These are phyloP conservation scores for Diaporthe nobilis DNA, from an alignment of 2,329 filamentous ascomycete genomes.

Conservation along the genomic window DNA sequence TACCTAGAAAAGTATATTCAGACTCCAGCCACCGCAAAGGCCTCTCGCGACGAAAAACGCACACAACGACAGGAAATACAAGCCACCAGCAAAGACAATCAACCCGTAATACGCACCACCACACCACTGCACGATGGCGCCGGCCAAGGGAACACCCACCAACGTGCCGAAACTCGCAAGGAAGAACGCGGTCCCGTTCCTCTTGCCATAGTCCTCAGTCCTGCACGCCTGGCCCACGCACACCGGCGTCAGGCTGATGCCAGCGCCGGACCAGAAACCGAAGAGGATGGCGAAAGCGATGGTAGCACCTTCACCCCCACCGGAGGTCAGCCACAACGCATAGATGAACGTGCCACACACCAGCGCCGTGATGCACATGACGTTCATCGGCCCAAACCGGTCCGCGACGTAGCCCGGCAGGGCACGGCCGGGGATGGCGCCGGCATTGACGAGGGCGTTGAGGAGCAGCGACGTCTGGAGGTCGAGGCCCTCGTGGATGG, in stretches of 20 bases:
- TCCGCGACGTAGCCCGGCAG: constrained; percentile 86
- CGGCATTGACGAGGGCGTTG: constrained; percentile 79
- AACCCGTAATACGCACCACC: constrained; percentile 74
- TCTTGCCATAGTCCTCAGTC: constrained; percentile 85
- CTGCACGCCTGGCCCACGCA: constrained; percentile 87
- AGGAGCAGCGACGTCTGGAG: constrained; percentile 78
- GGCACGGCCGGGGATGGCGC: constrained; percentile 82
- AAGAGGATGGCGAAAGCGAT: constrained; percentile 83
- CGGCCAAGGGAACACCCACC: constrained; percentile 80
- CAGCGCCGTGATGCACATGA: constrained; percentile 79
- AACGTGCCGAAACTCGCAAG: constrained; percentile 82
- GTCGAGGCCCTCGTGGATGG: constrained; percentile 76
- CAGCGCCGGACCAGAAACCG: constrained; percentile 84
- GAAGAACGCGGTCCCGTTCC: constrained; percentile 89
- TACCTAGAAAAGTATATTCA: neutral
- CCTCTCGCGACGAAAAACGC: constrained; percentile 1
- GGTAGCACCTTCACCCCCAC: constrained; percentile 71
- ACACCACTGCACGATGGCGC: constrained; percentile 70
- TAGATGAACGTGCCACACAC: constrained; percentile 74
- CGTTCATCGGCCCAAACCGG: constrained; percentile 86
- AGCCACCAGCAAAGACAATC: constrained; percentile 74
- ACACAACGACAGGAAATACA: constrained; percentile 61
- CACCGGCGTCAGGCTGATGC: constrained; percentile 86
- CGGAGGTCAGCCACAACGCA: constrained; percentile 81
- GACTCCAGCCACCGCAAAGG: constrained; percentile 4